phyloP scores from a whole-genome alignment of 2,329 filamentous ascomycete genomes.

The Akanthomyces dipterigenus region DNA sequence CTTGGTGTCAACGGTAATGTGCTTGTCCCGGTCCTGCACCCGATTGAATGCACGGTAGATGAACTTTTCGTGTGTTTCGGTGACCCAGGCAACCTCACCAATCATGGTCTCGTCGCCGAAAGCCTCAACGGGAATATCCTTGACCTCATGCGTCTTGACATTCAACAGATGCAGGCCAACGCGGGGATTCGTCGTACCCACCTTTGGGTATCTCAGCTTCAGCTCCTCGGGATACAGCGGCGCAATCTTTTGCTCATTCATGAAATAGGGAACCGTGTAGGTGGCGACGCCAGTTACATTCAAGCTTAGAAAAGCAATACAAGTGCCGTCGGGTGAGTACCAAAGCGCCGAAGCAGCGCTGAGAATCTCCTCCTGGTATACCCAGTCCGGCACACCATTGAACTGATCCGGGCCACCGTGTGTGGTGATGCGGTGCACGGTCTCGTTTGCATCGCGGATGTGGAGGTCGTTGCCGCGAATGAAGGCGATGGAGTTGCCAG shows the following conservation, averaged over 20 bases:
- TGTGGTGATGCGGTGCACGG: conserved; percentile 48
- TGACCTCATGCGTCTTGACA: conserved; percentile 38
- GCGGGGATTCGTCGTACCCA: conserved; percentile 60
- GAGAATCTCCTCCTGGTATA: conserved; percentile 66
- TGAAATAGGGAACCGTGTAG: conserved; percentile 61
- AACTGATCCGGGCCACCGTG: conserved; percentile 57
- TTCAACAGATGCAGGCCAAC: conserved; percentile 54
- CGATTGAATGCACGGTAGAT: conserved; percentile 62
- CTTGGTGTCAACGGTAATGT: conserved; percentile 51
- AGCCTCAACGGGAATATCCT: conserved; percentile 44
- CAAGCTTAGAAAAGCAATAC: conserved; percentile 80
- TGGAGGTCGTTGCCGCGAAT: conserved; percentile 61
- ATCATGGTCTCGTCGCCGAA: conserved; percentile 58
- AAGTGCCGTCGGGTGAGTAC: conserved; percentile 87
- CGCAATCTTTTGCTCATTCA: conserved; percentile 49
- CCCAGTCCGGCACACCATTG: conserved; percentile 66
- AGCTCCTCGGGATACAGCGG: conserved; percentile 57
- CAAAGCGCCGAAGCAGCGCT: conserved; percentile 71
- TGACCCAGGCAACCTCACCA: conserved; percentile 63
- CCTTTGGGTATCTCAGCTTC: conserved; percentile 62
- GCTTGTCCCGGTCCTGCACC: conserved; percentile 58
- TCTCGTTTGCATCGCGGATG: conserved; percentile 41
- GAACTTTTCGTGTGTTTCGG: conserved; percentile 51
- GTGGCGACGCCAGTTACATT: conserved; percentile 68
- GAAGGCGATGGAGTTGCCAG: conserved; percentile 55